A percentile compares a stretch with the other conserved stretches of the same genome.
phyloP scores from a whole-genome alignment of 2,329 filamentous ascomycete species.

The Rosellinia necatrix region DNA sequence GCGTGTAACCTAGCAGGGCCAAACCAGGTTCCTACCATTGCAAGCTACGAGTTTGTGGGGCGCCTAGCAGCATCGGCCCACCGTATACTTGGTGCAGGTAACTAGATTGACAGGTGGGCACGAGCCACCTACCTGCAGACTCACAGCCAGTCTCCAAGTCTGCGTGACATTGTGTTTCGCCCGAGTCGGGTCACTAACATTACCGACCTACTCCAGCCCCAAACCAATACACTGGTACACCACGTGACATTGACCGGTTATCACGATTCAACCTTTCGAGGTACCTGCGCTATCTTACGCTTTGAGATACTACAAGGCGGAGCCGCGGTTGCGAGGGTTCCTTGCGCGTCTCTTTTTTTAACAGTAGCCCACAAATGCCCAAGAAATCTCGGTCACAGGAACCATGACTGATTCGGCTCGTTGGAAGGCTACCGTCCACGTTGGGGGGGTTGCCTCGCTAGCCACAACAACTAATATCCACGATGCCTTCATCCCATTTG shows the following conservation, averaged over 20 bases:
- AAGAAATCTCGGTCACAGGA: constrained; percentile 6
- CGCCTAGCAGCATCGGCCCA: no score
- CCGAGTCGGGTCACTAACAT: no score
- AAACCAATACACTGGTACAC: background rate
- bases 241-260: constrained; percentile 15
- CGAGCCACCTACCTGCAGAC: background rate
- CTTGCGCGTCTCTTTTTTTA: background rate
- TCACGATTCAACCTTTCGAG: constrained; percentile 1
- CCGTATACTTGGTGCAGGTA: no score
- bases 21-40: background rate
- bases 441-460: constrained; percentile 82
- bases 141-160: no score
- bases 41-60: no score
- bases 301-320: no score
- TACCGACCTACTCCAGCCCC: background rate
- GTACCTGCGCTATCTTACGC: background rate
- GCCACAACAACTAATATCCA: constrained; percentile 78
- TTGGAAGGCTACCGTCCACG: constrained; percentile 89
- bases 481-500: constrained; percentile 95
- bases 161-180: background rate
- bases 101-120: background rate
- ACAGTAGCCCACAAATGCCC: background rate
- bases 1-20: background rate
- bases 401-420: constrained; percentile 81
- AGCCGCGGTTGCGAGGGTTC: background rate